Base-by-base conservation (phyloP, 495 filamentous ascomycete species). In the Letharia lupina region DNA sequence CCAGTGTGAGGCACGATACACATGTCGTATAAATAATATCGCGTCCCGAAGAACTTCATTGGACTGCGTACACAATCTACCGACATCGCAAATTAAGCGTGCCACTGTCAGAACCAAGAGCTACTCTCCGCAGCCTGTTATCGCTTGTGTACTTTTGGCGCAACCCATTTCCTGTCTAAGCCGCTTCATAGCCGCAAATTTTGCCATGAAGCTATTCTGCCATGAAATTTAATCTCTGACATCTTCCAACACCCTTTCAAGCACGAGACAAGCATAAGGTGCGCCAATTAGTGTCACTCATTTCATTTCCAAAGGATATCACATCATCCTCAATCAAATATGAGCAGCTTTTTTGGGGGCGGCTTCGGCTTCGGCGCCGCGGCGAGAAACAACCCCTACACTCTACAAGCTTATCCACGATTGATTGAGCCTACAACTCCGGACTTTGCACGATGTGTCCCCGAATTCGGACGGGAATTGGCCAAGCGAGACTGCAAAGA, bases 401-500 rank as follows among this genome's bases (percentile, higher is more conserved):
- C 54, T 10, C 9, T 57, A 57, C 54, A 57, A 57, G 8, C 31
- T 35, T 57, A 57, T 57, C 54, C 54, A 20, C 54, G 54, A 12
- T 9, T 20, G 54, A 61, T 61, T 35, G 0, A 3, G 7, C 60
- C 60, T 1, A 13, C 5, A 35, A 4, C 37, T 42, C 60, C 60
- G 4, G 60, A 61, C 9, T 61, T 16, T n/a, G 13, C 40, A 44
- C 40, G 16, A 31, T 61, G 60, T 44, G 60, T 44, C 16, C 40
- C 60, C 37, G 44, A 48, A 31, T 61, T 4, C 28, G 60, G 60
- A 35, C 40, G 40, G 45, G 44, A 61, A 4, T 11, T 61, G 23
- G 13, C 40, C 23, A 61, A 42, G n/a, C 11, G 28, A 4, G 60
- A 61, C 40, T 61, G 60, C 18, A 61, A 61, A 48, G 40, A 48